phyloP scores from a whole-genome alignment of 2,329 filamentous ascomycete species.

The Aspergillus costaricaensis region DNA sequence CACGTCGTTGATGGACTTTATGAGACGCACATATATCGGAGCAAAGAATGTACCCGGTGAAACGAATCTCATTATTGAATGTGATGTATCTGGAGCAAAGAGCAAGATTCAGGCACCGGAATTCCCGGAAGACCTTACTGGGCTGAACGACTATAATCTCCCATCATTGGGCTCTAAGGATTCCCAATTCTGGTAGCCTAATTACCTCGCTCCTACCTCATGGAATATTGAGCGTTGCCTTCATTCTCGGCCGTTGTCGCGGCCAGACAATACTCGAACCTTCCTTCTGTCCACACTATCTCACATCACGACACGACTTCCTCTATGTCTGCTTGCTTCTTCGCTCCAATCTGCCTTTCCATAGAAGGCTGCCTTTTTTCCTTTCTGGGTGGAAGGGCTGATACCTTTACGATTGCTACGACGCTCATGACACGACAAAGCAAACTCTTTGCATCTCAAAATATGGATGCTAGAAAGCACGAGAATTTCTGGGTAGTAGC shows the following conservation, averaged over 20 bases:
- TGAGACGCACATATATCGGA: constrained; percentile 3
- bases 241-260: no score
- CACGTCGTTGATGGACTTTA: constrained; percentile 6
- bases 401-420: neutral
- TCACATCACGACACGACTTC: no score
- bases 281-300: no score
- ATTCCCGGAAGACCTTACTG: neutral
- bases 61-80: neutral
- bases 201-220: no score
- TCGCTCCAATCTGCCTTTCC: neutral
- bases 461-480: no score
- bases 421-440: neutral
- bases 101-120: neutral
- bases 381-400: neutral
- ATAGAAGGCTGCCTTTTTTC: neutral
- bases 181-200: neutral
- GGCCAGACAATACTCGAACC: no score
- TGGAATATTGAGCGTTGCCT: no score
- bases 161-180: neutral
- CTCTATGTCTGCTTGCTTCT: no score
- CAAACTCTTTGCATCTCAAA: neutral
- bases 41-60: neutral
- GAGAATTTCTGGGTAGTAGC: no score
- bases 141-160: neutral
- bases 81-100: constrained; percentile 5